Evolutionary conservation across 176 grass and related monocot genomes (phyloP).

Genomic region (Musa schizocarpa): DNA sequence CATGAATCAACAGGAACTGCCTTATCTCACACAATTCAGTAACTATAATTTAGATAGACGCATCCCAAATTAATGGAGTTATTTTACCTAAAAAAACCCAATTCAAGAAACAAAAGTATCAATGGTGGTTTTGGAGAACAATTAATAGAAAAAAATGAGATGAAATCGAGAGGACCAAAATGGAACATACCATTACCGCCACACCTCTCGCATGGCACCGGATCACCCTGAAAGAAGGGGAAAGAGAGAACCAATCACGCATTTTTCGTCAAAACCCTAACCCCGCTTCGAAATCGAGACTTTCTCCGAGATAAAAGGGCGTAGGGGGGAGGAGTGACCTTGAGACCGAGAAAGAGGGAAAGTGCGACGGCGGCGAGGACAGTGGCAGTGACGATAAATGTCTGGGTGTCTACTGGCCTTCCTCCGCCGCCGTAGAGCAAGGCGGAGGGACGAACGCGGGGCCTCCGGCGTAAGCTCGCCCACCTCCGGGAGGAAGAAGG

Average conservation of each 20-base stretch:
- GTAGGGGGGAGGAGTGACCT: constrained; percentile 22
- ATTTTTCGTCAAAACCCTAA: background rate
- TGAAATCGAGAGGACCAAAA: background rate
- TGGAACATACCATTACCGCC: constrained; percentile 63
- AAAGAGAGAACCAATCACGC: background rate
- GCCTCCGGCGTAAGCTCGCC: background rate
- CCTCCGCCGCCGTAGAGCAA: constrained; percentile 23
- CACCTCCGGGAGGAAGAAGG: background rate
- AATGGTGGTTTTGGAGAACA: background rate
- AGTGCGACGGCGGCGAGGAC: constrained; percentile 54
- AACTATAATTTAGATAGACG: no score
- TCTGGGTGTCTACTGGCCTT: constrained; percentile 68
- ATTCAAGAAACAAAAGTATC: background rate
- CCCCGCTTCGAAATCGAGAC: background rate
- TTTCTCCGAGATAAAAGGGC: background rate
- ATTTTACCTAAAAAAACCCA: background rate
- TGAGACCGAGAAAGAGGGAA: constrained; percentile 71
- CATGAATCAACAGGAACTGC: no score
- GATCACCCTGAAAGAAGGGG: constrained; percentile 42
- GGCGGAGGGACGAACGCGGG: constrained; percentile 10
- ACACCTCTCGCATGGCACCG: constrained; percentile 60
- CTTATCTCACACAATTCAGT: no score
- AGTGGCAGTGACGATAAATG: constrained; percentile 46
- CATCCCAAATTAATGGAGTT: no score
- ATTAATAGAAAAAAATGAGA: background rate